These are phyloP conservation scores for Cerrena zonata DNA, from an alignment of 1,284 basidiomycete species.

Conservation along the genomic window DNA sequence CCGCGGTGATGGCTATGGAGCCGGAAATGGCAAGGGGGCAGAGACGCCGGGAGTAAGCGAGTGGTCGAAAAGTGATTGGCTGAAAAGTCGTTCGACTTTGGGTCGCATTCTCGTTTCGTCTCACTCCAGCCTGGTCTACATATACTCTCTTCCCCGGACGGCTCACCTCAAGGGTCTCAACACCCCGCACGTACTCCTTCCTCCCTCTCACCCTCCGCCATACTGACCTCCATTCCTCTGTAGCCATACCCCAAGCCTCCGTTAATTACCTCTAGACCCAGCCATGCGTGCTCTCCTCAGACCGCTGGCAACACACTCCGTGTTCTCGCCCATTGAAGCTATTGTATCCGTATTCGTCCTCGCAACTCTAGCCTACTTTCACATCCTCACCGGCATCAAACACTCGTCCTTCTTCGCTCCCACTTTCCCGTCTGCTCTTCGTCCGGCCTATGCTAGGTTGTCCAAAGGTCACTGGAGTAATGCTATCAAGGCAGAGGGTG, in stretches of 20 bases:
- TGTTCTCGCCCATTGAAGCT: slow-evolving; percentile 72
- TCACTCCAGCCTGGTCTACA: background rate
- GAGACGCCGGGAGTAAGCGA: background rate
- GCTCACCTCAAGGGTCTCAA: background rate
- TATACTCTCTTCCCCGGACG: background rate
- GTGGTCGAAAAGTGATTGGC: background rate
- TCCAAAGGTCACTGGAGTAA: slow-evolving; percentile 51
- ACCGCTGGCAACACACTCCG: slow-evolving; percentile 59
- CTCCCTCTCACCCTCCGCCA: background rate
- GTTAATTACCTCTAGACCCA: background rate
- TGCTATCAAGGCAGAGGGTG: slow-evolving; percentile 34
- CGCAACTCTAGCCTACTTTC: slow-evolving; percentile 88
- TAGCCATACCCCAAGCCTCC: background rate
- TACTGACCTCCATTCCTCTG: background rate
- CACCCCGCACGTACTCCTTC: background rate
- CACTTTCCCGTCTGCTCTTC: slow-evolving; percentile 39
- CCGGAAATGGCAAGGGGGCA: background rate
- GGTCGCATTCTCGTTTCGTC: background rate
- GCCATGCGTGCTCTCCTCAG: slow-evolving; percentile 52
- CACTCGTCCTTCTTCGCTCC: slow-evolving; percentile 65
- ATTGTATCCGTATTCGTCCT: slow-evolving; percentile 84
- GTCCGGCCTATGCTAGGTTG: slow-evolving; percentile 50
- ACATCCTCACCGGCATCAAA: slow-evolving; percentile 81
- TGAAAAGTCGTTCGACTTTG: background rate
- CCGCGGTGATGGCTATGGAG: background rate